phyloP scores from a whole-genome alignment of 495 filamentous ascomycete genomes.

The Xylaria acuta region DNA sequence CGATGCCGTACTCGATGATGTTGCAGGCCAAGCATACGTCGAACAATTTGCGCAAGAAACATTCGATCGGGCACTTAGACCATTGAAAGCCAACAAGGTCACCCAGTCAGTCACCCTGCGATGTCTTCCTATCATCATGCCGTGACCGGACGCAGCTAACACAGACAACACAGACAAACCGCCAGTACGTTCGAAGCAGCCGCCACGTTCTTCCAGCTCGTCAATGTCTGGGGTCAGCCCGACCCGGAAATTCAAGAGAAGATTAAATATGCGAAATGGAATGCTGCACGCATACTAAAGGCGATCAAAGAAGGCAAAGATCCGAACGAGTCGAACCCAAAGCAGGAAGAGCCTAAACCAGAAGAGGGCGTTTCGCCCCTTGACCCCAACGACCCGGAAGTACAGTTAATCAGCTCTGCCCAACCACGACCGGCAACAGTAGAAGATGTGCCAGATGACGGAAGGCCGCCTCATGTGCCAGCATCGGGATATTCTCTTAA shows the following conservation, averaged over 20 bases:
- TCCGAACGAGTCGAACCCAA: constrained; percentile 88
- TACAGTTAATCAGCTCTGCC: constrained; percentile 56
- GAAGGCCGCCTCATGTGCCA: constrained; percentile 41
- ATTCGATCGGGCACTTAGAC: constrained; percentile 80
- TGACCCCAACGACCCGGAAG: constrained; percentile 68
- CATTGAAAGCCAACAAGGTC: constrained; percentile 81
- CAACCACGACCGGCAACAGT: constrained; percentile 64
- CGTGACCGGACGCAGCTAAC: constrained; percentile 25
- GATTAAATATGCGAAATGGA: constrained; percentile 95
- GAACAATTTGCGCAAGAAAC: constrained; percentile 92
- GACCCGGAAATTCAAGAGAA: constrained; percentile 82
- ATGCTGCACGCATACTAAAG: constrained; percentile 87
- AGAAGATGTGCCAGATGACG: constrained; percentile 59
- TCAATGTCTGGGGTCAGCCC: constrained; percentile 77
- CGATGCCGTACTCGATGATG: constrained; percentile 77
- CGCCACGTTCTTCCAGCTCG: constrained; percentile 86
- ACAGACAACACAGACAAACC: constrained; percentile 69
- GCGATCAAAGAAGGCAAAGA: constrained; percentile 91
- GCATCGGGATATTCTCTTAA: constrained; percentile 46
- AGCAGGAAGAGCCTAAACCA: constrained; percentile 39
- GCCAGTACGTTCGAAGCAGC: constrained; percentile 92
- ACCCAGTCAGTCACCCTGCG: constrained; percentile 58
- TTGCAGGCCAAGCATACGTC: constrained; percentile 86
- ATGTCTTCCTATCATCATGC: not conserved
- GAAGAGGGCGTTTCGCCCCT: constrained; percentile 57